These are phyloP conservation scores for Xylariales sp. DNA, from an alignment of 2,329 filamentous ascomycete species.

Conservation along the genomic window DNA sequence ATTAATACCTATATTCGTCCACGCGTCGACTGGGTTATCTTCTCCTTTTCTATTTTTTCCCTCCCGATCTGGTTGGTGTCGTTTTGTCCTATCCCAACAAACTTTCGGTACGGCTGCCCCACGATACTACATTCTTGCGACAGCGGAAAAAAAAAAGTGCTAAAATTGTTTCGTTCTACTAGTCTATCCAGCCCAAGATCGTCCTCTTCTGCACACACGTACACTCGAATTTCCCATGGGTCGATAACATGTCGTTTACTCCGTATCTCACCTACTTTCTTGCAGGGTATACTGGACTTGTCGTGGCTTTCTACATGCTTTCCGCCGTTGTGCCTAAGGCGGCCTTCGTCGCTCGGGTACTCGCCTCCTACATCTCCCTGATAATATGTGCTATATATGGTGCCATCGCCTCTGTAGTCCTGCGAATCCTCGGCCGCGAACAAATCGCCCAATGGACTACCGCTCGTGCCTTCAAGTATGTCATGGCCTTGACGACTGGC, in stretches of 20 bases:
- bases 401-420: constrained; percentile 75
- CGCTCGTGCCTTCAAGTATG: constrained; percentile 81
- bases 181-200: no score
- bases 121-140: constrained; percentile 22
- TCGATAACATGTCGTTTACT: constrained; percentile 47
- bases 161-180: no score
- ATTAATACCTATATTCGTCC: background rate
- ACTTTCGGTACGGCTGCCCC: constrained; percentile 12
- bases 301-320: constrained; percentile 69
- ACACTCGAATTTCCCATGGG: constrained; percentile 36
- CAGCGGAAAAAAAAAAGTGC: constrained; percentile 9
- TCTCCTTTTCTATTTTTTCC: constrained; percentile 1
- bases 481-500: constrained; percentile 80
- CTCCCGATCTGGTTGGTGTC: background rate
- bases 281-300: constrained; percentile 63
- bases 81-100: constrained; percentile 31
- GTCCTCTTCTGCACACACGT: background rate
- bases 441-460: constrained; percentile 88
- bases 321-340: constrained; percentile 68
- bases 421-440: constrained; percentile 77
- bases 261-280: constrained; percentile 58
- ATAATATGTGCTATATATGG: constrained; percentile 76
- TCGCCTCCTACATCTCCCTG: constrained; percentile 74
- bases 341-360: constrained; percentile 75
- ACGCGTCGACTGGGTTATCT: background rate